Evolutionary conservation across 1,284 basidiomycete genomes (phyloP).

Genomic region (Neonothopanus nambi): DNA sequence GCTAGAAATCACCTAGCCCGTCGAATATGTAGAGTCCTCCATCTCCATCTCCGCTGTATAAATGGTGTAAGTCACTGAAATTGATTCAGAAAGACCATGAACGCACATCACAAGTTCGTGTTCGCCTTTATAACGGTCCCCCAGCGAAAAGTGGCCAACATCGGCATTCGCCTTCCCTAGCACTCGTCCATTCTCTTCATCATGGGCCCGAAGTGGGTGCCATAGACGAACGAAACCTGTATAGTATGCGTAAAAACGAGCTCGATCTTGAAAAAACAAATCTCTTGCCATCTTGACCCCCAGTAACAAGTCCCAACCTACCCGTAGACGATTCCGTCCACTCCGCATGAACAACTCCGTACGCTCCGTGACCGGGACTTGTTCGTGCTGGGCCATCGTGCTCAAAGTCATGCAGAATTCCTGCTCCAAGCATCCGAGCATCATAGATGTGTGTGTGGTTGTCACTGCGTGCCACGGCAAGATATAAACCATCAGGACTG

Average conservation of each 20-base stretch:
- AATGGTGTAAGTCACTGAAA: slow-evolving; percentile 1
- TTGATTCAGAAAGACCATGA: background rate
- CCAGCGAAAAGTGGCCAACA: slow-evolving; percentile 58
- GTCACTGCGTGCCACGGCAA: slow-evolving; percentile 62
- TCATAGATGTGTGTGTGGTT: slow-evolving; percentile 65
- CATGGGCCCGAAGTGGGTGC: slow-evolving; percentile 49
- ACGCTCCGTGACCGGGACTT: slow-evolving; percentile 35
- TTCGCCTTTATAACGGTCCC: slow-evolving; percentile 52
- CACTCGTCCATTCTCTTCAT: slow-evolving; percentile 44
- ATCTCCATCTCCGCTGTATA: slow-evolving; percentile 39
- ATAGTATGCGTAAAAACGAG: slow-evolving; percentile 1
- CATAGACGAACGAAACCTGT: slow-evolving; percentile 68
- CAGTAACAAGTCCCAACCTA: slow-evolving; percentile 54
- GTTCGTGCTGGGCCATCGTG: slow-evolving; percentile 41
- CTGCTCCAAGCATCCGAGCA: slow-evolving; percentile 47
- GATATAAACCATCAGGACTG: slow-evolving; percentile 60
- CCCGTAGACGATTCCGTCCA: slow-evolving; percentile 51
- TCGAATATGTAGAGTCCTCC: slow-evolving; percentile 13
- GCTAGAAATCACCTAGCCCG: slow-evolving; percentile 9
- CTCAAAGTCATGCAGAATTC: slow-evolving; percentile 45
- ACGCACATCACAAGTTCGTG: slow-evolving; percentile 63
- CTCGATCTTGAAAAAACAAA: background rate
- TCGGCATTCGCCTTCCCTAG: slow-evolving; percentile 56
- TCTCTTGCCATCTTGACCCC: slow-evolving; percentile 62
- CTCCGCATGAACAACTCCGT: slow-evolving; percentile 53